Evolutionary conservation across 176 grass and related monocot genomes (phyloP), one percentile per base, ranked within the genome.

Genomic region (Aegilops umbellulata): DNA sequence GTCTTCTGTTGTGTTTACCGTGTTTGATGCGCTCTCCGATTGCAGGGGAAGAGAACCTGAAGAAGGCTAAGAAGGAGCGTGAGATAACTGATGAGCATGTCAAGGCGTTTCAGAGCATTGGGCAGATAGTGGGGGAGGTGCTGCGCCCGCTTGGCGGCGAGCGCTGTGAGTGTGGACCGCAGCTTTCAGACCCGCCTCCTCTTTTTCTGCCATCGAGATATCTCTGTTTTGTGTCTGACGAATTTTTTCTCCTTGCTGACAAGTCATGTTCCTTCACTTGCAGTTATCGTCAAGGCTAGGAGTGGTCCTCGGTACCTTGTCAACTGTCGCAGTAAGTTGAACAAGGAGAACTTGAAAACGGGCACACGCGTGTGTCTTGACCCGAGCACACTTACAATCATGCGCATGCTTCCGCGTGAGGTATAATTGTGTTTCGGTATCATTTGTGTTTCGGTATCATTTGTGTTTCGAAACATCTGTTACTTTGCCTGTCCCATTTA

Each of bases 101-200:
- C 29, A 90, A 90, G 82, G 85, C 86, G 81, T 79, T 93, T 60
- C 92, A 93, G 77, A 84, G 92, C 39, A 29, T 71, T 39, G 92
- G 92, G 1, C 92, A 88, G 85, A 83, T 83, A 12, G 90, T 93
- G 51, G 92, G 88, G 17, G 92, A 93, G 79, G 88, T 93, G 82
- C 86, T 93, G 81, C 68, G 88, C 44, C 92, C 86, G 53, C 83
- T 90, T 70, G 92, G 72, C 75, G 86, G 86, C 17, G 86, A 91
- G 4, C 74, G 86, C 27, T 83, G 90, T 92, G 30, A 83, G 90
- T 89, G 44, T 25, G 32, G 36, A 31, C 23, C 60, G 60, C n/a
- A 63, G 60, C 12, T 65, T 65, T 69, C 31, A 10, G 19, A 38
- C 32, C 8, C 8, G 14, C 13, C 42, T 20, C 73, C 9, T 2